Evolutionary conservation across 2,329 filamentous ascomycete genomes (phyloP).

Genomic region (Shiraia sp.): DNA sequence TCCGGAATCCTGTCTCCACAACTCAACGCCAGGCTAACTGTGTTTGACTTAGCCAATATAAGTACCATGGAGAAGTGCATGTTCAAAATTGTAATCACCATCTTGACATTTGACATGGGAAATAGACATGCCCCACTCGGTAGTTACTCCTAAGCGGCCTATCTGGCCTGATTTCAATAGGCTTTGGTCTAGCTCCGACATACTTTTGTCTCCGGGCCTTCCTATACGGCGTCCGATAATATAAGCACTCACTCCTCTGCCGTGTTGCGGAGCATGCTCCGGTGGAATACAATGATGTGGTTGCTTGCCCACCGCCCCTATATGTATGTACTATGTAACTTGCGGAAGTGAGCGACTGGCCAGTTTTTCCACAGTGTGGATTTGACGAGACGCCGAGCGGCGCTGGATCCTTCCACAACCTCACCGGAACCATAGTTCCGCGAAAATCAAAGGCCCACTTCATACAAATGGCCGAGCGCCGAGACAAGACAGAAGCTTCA

Average conservation of each 20-base stretch:
- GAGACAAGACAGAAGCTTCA: conserved; percentile 20
- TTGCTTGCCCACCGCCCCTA: background rate
- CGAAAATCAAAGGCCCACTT: background rate
- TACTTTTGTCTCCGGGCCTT: background rate
- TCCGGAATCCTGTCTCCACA: no score
- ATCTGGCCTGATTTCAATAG: background rate
- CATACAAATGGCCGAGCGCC: conserved; percentile 14
- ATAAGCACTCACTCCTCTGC: background rate
- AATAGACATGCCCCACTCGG: background rate
- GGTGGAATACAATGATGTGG: background rate
- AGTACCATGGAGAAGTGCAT: no score
- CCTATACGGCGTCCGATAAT: conserved; percentile 1
- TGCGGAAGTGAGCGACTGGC: background rate
- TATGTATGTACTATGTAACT: background rate
- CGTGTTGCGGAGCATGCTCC: background rate
- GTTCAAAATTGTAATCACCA: no score
- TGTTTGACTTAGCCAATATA: no score
- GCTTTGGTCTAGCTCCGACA: background rate
- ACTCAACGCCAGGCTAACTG: no score
- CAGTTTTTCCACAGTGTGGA: background rate
- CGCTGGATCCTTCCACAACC: conserved; percentile 1
- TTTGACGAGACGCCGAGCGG: background rate
- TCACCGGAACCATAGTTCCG: conserved; percentile 3
- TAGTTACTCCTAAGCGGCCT: background rate
- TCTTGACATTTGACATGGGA: no score